Conservation (phyloP, 352 stramenopile genomes). For the Phytopythium kandeliae region DNA sequence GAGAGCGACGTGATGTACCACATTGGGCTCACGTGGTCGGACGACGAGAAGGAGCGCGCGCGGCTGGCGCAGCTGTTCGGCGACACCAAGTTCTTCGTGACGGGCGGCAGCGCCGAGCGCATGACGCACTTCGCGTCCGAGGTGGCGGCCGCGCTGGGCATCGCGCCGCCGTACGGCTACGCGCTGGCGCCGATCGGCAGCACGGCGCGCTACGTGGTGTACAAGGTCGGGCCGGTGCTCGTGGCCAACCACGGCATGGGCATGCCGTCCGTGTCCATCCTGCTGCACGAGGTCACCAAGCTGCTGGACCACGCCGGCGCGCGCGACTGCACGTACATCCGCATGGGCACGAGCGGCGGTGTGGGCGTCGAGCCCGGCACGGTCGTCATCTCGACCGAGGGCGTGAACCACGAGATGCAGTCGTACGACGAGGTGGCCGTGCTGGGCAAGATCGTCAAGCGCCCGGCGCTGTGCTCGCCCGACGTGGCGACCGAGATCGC, state of each 20-base stretch:
- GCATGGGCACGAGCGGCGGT: conserved; percentile 78
- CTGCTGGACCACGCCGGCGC: conserved; percentile 70
- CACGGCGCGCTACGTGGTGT: conserved; percentile 70
- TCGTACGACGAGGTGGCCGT: conserved; percentile 59
- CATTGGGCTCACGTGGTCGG: conserved; percentile 58
- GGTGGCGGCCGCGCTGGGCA: conserved; percentile 46
- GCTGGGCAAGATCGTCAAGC: conserved; percentile 42
- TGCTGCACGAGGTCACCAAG: conserved; percentile 82
- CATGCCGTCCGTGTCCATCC: conserved; percentile 74
- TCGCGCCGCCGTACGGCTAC: conserved; percentile 64
- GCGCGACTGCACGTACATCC: conserved; percentile 55
- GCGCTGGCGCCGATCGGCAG: conserved; percentile 51
- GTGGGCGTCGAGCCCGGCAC: conserved; percentile 70
- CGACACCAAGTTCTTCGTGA: conserved; percentile 78
- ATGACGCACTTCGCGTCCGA: conserved; percentile 65
- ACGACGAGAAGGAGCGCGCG: conserved; percentile 38
- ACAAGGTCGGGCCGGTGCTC: conserved; percentile 77
- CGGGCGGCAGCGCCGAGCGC: conserved; percentile 65
- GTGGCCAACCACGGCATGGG: conserved; percentile 81
- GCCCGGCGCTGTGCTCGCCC: conserved; percentile 49
- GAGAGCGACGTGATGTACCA: conserved; percentile 71
- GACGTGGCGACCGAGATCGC: conserved; percentile 53
- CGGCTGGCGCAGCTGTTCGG: conserved; percentile 47
- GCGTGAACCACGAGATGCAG: conserved; percentile 77
- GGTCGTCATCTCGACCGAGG: conserved; percentile 79